A percentile compares a stretch with the other conserved stretches of the same genome.
phyloP scores from a whole-genome alignment of 352 stramenopile genomes.

The Phytopythium litorale region DNA sequence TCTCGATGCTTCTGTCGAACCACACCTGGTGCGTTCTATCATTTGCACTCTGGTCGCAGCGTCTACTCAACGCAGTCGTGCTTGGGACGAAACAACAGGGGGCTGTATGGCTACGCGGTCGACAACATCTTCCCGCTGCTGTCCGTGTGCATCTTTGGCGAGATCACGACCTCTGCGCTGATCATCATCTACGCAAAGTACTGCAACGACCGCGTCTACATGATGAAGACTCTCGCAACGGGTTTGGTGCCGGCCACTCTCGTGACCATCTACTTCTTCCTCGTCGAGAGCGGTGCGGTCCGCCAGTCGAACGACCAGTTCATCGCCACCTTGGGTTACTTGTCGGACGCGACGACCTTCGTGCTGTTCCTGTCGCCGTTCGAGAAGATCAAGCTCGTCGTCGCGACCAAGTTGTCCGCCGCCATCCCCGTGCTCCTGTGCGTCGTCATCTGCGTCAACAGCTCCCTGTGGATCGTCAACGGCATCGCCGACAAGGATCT shows the following conservation, averaged over 20 bases:
- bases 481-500: slow-evolving; percentile 36
- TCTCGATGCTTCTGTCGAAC: slow-evolving; percentile 27
- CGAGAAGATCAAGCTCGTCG: slow-evolving; percentile 24
- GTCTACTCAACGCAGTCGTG: too few species aligned
- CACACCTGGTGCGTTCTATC: slow-evolving; percentile 12
- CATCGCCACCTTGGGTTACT: slow-evolving; percentile 14
- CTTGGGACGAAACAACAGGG: slow-evolving; percentile 5
- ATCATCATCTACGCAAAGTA: slow-evolving; percentile 17
- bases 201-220: slow-evolving; percentile 13
- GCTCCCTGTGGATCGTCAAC: slow-evolving; percentile 47
- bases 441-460: slow-evolving; percentile 39
- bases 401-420: slow-evolving; percentile 23
- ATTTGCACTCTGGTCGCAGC: too few species aligned
- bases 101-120: slow-evolving; percentile 18
- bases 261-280: slow-evolving; percentile 12
- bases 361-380: slow-evolving; percentile 25
- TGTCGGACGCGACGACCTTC: slow-evolving; percentile 15
- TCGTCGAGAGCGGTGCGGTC: slow-evolving; percentile 2
- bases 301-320: slow-evolving; percentile 13
- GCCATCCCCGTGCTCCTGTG: slow-evolving; percentile 50
- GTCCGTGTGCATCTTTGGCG: slow-evolving; percentile 8
- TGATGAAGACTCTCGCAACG: slow-evolving; percentile 7
- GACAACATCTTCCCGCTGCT: slow-evolving; percentile 18
- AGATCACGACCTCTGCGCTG: slow-evolving; percentile 7
- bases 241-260: slow-evolving; percentile 11